These are phyloP conservation scores for Kondoa malvinella DNA, from an alignment of 768 basidiomycete genomes.

Conservation along the genomic window DNA sequence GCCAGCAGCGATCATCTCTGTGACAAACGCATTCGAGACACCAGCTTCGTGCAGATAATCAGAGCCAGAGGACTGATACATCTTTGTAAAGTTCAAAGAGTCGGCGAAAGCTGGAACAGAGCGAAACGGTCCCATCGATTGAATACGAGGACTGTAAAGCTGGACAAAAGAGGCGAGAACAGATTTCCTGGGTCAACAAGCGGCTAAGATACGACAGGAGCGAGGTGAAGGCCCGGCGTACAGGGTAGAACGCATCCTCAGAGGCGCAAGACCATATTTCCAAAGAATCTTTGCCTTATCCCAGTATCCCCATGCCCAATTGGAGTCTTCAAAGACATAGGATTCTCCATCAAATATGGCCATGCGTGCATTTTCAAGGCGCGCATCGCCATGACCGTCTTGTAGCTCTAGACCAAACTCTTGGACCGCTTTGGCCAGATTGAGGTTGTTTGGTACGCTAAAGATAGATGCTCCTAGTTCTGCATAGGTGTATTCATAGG, in stretches of 20 bases:
- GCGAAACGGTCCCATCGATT: slow-evolving; percentile 40
- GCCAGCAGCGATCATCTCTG: slow-evolving; percentile 60
- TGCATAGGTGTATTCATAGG: slow-evolving; percentile 29
- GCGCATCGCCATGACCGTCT: slow-evolving; percentile 35
- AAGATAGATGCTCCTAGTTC: slow-evolving; percentile 81
- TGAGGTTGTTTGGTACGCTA: slow-evolving; percentile 38
- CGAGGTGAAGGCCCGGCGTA: too few relatives aligned
- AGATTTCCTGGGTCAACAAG: slow-evolving; percentile 38
- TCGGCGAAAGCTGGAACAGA: slow-evolving; percentile 45
- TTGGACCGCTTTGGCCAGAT: slow-evolving; percentile 53
- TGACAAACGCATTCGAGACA: slow-evolving; percentile 44
- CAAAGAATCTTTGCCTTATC: slow-evolving; percentile 55
- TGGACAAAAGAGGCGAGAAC: slow-evolving; percentile 42
- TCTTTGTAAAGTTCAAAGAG: slow-evolving; percentile 26
- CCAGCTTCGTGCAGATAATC: slow-evolving; percentile 45
- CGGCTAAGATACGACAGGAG: slow-evolving; percentile 10
- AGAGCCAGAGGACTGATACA: slow-evolving; percentile 41
- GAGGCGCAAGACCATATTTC: slow-evolving; percentile 43
- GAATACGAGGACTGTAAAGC: slow-evolving; percentile 43
- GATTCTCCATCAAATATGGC: slow-evolving; percentile 64
- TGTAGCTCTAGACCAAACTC: slow-evolving; percentile 55
- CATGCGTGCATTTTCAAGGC: slow-evolving; percentile 37
- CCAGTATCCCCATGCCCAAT: slow-evolving; percentile 45
- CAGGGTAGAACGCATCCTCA: not conserved
- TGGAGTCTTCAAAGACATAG: slow-evolving; percentile 24